Percentiles rank a stretch among this genome's conserved stretches.
These are phyloP conservation scores for Dactylellina sp. DNA, from an alignment of 2,329 filamentous ascomycete genomes.

Conservation along the genomic window DNA sequence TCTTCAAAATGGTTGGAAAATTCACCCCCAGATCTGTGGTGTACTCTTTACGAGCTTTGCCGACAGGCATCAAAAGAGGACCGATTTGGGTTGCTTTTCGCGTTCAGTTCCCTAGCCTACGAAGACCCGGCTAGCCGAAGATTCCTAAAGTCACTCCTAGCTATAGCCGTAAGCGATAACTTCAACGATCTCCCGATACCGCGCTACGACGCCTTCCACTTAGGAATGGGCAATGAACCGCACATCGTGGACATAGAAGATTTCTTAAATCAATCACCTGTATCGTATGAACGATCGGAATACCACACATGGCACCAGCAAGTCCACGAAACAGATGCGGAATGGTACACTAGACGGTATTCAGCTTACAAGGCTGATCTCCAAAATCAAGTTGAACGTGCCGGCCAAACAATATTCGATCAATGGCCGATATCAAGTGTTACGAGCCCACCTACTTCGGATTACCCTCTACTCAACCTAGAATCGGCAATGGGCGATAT, in stretches of 20 bases:
- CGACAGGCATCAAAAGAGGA: neutral
- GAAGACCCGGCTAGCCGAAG: neutral
- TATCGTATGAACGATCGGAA: no score
- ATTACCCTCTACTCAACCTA: no score
- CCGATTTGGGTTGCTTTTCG: conserved; percentile 16
- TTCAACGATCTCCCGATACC: conserved; percentile 3
- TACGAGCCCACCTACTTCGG: no score
- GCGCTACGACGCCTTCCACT: neutral
- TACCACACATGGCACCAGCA: no score
- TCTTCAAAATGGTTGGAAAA: neutral
- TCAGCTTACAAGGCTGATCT: no score
- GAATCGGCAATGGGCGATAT: no score
- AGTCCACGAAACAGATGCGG: no score
- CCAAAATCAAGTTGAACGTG: no score
- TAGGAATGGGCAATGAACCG: neutral
- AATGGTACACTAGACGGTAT: no score
- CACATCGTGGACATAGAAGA: neutral
- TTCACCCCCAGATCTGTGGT: conserved; percentile 4
- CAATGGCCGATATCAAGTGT: no score
- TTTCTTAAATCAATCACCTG: no score
- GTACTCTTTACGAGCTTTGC: conserved; percentile 28
- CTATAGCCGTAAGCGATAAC: conserved; percentile 7
- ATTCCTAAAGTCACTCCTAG: conserved; percentile 13
- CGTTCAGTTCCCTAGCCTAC: conserved; percentile 15
- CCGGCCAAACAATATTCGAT: no score